Evolutionary conservation across 148 eudicot species (phyloP).

Genomic region (Chenopodium formosanum): DNA sequence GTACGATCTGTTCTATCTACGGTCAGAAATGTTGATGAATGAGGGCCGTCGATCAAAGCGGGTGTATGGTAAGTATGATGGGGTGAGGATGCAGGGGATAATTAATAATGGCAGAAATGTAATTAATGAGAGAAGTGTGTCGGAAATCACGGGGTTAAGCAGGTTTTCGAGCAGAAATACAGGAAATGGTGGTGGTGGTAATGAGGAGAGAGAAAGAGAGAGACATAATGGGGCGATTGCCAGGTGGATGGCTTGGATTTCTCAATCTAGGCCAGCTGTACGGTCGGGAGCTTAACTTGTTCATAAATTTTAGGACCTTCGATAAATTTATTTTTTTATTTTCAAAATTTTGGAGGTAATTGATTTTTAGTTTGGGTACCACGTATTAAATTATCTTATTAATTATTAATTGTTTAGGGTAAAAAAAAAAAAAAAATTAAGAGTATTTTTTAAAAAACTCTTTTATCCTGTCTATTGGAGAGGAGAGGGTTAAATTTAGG

Average conservation of each 20-base stretch:
- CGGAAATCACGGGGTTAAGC: slow-evolving; percentile 79
- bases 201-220: slow-evolving; percentile 26
- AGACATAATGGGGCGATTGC: slow-evolving; percentile 36
- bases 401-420: background rate
- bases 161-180: slow-evolving; percentile 34
- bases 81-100: slow-evolving; percentile 11
- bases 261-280: slow-evolving; percentile 48
- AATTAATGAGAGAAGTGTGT: slow-evolving; percentile 74
- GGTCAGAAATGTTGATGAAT: slow-evolving; percentile 60
- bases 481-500: too few species aligned
- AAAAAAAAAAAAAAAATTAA: too few species aligned
- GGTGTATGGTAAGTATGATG: slow-evolving; percentile 13
- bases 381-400: background rate
- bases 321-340: background rate
- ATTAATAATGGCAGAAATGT: slow-evolving; percentile 38
- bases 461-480: too few species aligned
- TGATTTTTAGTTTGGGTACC: background rate
- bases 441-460: too few species aligned
- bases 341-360: background rate
- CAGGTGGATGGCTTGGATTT: slow-evolving; percentile 80
- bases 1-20: slow-evolving; percentile 54
- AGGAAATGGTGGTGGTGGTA: slow-evolving; percentile 19
- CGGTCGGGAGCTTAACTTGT: slow-evolving; percentile 21
- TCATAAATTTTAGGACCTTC: background rate
- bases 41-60: slow-evolving; percentile 40